Evolutionary conservation across 805 yeast species (phyloP), one percentile per base, ranked within the genome.

Genomic region (Wickerhamomyces mucosus): DNA sequence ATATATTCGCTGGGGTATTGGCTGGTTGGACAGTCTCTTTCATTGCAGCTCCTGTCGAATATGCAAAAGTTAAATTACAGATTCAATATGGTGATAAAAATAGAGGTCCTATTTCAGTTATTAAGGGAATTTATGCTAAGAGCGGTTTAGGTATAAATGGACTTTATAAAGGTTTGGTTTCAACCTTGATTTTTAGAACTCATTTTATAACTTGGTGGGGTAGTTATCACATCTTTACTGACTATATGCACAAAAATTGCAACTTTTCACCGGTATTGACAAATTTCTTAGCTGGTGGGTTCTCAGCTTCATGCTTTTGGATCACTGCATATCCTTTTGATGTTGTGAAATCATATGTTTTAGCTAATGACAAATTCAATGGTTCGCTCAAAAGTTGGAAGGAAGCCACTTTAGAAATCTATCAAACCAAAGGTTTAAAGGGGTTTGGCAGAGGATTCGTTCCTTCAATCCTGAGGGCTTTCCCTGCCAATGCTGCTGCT

Each of bases 131-230:
- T 14, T 72, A 71, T 51, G 60, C 61, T 28, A 65, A 70, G 27
- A 68, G 72, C 21, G 55, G 55, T 0, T 6, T 48, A 8, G 94
- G 94, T 8, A 57, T 80, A 17, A 56, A 73, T 37, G 94, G 95
- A 0, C 58, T 81, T 2, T 86, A 83, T 53, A 75, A 81, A 43
- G 96, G 95, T 6, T 63, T 86, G 26, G 58, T 75, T n/a, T 75
- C 94, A 12, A 86, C 96, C 0, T 72, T 85, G 78, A 69, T 86
- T 11, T 86, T 86, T 61, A 67, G 96, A 51, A 75, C 94, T 1
- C 82, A 82, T 55, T 86, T 85, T 52, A 66, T 82, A 21, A 81
- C 83, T 36, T 84, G 94, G 89, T 86, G 96, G 96, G 95, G 95
- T 2, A 75, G 94, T 0, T 86, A 86, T 51, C 94, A 84, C 49